Percentiles rank a stretch among this genome's conserved stretches.
Conservation (phyloP, 108 stramenopile species). For the Parietichytrium sp. region DNA sequence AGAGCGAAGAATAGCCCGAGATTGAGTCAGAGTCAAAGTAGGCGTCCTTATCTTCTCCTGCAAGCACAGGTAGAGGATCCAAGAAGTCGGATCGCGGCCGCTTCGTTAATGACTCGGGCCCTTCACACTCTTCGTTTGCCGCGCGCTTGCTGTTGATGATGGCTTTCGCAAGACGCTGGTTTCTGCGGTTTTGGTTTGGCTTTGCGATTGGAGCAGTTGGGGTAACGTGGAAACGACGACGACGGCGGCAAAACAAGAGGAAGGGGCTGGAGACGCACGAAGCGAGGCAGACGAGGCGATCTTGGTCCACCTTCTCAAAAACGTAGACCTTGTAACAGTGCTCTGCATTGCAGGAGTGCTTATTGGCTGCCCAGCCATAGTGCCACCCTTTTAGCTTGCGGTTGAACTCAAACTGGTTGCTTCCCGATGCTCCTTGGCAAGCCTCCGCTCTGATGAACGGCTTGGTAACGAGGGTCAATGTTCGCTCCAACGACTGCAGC, state of each 20-base stretch:
- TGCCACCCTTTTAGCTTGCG: not conserved
- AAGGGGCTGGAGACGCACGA: not conserved
- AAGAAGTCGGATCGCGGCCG: too few species aligned
- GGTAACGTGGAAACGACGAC: not conserved
- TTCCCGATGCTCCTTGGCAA: not conserved
- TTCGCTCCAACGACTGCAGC: not conserved
- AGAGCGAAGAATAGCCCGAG: too few species aligned
- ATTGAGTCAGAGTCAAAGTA: too few species aligned
- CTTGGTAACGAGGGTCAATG: not conserved
- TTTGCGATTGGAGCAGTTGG: not conserved
- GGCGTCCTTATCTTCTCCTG: too few species aligned
- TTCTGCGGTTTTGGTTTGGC: too few species aligned
- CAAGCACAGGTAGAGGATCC: too few species aligned
- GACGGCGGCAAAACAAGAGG: constrained; percentile 6
- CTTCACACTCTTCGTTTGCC: too few species aligned
- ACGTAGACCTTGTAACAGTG: not conserved
- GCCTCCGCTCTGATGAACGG: not conserved
- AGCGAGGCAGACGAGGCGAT: not conserved
- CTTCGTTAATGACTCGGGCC: too few species aligned
- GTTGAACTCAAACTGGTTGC: not conserved
- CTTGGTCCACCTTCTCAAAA: not conserved
- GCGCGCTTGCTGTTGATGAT: too few species aligned
- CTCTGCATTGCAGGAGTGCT: not conserved
- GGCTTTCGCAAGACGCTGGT: too few species aligned
- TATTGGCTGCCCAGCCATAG: constrained; percentile 4